Percentiles rank a stretch among this genome's conserved stretches.
phyloP scores from a whole-genome alignment of 2,329 filamentous ascomycete species.

The Ophiostoma sp. region DNA sequence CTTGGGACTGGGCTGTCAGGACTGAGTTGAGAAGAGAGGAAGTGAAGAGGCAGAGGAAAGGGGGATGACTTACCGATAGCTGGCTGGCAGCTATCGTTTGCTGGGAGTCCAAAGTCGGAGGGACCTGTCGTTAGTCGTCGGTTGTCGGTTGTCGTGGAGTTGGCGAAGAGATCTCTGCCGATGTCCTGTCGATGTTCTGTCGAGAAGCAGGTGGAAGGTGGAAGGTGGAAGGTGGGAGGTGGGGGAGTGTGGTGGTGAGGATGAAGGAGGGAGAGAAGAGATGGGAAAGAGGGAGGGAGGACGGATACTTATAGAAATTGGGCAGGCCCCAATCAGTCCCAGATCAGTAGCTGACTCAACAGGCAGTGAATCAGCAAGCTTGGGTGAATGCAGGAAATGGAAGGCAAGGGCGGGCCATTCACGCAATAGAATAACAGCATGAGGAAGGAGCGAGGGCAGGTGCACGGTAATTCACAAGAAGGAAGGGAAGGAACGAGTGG shows the following conservation, averaged over 20 bases:
- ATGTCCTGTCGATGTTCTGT: too few species aligned
- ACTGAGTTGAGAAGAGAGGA: not conserved
- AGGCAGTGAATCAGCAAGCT: not conserved
- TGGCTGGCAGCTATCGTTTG: not conserved
- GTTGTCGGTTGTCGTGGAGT: too few species aligned
- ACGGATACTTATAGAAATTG: not conserved
- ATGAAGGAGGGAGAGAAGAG: not conserved
- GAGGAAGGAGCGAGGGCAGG: slow-evolving; percentile 1
- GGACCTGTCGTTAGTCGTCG: not conserved
- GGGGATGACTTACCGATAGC: not conserved
- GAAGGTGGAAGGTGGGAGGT: not conserved
- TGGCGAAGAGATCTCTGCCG: too few species aligned
- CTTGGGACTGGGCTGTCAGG: not conserved
- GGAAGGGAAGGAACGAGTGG: not conserved
- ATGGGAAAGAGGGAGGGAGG: not conserved
- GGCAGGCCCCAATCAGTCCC: not conserved
- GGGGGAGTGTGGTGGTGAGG: not conserved
- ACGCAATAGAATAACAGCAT: not conserved
- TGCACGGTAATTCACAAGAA: not conserved
- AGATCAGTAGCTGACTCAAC: not conserved
- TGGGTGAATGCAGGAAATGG: not conserved
- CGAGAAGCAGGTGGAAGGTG: too few species aligned
- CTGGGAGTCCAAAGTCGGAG: not conserved
- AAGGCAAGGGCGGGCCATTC: not conserved
- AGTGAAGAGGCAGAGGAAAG: not conserved